Evolutionary conservation across 2,329 filamentous ascomycete species (phyloP).

Genomic region (Colletotrichum ledebouriae): DNA sequence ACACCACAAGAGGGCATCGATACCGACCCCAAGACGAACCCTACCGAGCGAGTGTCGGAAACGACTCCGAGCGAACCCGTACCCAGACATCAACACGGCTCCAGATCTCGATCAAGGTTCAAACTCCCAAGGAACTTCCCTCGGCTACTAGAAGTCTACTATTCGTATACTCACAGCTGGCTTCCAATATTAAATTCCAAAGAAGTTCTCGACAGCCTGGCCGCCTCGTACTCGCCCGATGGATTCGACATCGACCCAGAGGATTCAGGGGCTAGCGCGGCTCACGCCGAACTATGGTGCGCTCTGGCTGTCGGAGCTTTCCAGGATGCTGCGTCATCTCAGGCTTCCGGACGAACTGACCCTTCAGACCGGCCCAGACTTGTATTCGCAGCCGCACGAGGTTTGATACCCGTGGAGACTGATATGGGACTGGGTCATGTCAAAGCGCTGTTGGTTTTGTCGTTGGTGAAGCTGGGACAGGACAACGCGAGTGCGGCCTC

Average conservation of each 20-base stretch:
- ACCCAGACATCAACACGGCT: constrained; percentile 27
- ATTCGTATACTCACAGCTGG: constrained; percentile 82
- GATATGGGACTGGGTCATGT: constrained; percentile 57
- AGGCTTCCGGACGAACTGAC: constrained; percentile 38
- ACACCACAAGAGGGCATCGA: constrained; percentile 16
- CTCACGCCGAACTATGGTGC: constrained; percentile 72
- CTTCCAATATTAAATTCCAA: constrained; percentile 77
- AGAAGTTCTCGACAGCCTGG: constrained; percentile 68
- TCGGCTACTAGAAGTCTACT: constrained; percentile 78
- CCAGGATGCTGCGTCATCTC: constrained; percentile 57
- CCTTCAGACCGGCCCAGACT: constrained; percentile 47
- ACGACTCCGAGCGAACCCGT: not conserved
- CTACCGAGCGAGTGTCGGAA: constrained; percentile 26
- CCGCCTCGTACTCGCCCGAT: constrained; percentile 56
- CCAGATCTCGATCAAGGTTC: constrained; percentile 28
- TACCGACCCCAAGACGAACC: constrained; percentile 14
- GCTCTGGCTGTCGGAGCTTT: constrained; percentile 69
- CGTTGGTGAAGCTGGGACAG: constrained; percentile 73
- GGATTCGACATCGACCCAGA: constrained; percentile 49
- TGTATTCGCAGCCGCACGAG: constrained; percentile 65
- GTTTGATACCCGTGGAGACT: constrained; percentile 63
- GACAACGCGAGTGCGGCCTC: constrained; percentile 71
- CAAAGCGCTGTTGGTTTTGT: constrained; percentile 70
- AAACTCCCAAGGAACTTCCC: constrained; percentile 67
- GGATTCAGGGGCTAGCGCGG: constrained; percentile 50